Evolutionary conservation across 441 rosid species (phyloP), one percentile per base, ranked within the genome.

Genomic region (Erodium texanum): DNA sequence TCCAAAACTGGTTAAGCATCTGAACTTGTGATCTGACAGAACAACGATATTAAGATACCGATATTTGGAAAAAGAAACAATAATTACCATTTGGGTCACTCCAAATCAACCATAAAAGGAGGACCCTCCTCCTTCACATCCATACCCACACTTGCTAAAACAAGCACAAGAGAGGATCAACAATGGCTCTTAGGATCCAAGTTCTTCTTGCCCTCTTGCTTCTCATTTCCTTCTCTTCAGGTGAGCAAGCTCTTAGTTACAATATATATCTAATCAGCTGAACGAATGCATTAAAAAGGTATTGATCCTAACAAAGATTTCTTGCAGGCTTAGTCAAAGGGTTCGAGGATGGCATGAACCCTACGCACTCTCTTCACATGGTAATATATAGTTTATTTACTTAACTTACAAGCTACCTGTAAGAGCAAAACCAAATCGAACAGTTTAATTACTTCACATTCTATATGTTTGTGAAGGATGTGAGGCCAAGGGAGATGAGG

Each of bases 171-270:
- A 19, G 45, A 22, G 36, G 19, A 54, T 23, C 67, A 67, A 7
- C 18, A 27, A 75, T 82, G 88, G 79, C 80, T 77, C 67, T 32
- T 24, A 48, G 77, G 71, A 66, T 50, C 58, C 77, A 78, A 79
- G 7, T 78, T 78, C 80, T 89, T 23, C 9, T 81, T 70, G 68
- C 74, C 69, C 54, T 85, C 50, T 22, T 81, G 50, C 76, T 81
- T 16, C 63, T 82, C 27, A 43, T 11, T 43, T 5, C 50, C 16
- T 69, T 29, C 34, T 29, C 34, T 29, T 29, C 34, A 29, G 34
- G 34, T 29, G 34, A 29, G 34, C 34, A 29, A 29, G 3, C 34
- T 29, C 34, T 29, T 29, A 29, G 1, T 3, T 29, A 29, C 34
- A 29, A 3, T 41, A 41, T 9, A 41, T 41, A 41, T 12, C 10